phyloP scores from a whole-genome alignment of 2,329 filamentous ascomycete genomes.

The Diplodia intermedia region DNA sequence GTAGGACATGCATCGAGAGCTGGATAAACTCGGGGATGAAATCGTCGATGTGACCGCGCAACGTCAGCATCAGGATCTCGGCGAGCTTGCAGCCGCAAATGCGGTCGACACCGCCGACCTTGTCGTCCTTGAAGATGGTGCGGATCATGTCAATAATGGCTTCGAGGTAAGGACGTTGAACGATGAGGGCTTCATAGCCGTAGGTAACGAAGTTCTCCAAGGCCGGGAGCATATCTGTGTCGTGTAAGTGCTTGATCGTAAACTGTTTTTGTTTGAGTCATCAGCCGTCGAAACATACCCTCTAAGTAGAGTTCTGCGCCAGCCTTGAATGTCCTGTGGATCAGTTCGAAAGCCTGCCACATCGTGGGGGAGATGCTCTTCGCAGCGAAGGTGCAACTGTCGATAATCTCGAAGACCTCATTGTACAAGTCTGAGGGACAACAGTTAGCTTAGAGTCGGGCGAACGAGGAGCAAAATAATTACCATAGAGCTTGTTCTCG shows the following conservation, averaged over 20 bases:
- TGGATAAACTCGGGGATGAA: slow-evolving; percentile 88
- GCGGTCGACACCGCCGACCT: slow-evolving; percentile 90
- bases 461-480: slow-evolving; percentile 36
- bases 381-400: slow-evolving; percentile 97
- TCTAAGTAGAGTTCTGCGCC: slow-evolving; percentile 97
- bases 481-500: slow-evolving; percentile 95
- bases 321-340: slow-evolving; percentile 95
- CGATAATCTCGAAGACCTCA: slow-evolving; percentile 98
- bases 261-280: neutral
- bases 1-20: slow-evolving; percentile 85
- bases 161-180: slow-evolving; percentile 85
- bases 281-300: slow-evolving; percentile 43
- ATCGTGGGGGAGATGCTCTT: slow-evolving; percentile 95
- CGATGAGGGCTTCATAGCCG: slow-evolving; percentile 77
- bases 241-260: slow-evolving; percentile 30
- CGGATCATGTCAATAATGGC: slow-evolving; percentile 93
- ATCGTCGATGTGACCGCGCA: slow-evolving; percentile 85
- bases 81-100: slow-evolving; percentile 98
- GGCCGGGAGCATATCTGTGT: slow-evolving; percentile 88
- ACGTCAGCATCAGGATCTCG: slow-evolving; percentile 95
- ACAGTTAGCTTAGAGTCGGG: slow-evolving; percentile 35
- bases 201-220: slow-evolving; percentile 98
- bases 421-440: slow-evolving; percentile 79
- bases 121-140: slow-evolving; percentile 91
- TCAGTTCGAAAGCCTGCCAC: slow-evolving; percentile 98